Conservation (phyloP, 2,329 filamentous ascomycete genomes). For the Fusarium pseudocircinatum region DNA sequence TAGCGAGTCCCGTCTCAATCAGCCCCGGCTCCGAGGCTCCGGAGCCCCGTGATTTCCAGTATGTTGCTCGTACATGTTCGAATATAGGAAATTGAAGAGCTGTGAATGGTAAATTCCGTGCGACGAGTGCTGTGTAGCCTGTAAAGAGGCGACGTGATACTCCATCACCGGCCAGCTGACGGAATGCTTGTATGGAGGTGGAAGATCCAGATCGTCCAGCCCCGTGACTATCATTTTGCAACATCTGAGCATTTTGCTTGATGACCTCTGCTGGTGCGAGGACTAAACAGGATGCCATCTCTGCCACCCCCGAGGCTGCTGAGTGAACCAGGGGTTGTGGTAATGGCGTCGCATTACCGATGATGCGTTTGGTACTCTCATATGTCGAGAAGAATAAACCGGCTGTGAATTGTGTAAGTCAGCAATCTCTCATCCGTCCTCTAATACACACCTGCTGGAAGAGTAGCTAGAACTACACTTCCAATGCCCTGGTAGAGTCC, state of each 20-base stretch:
- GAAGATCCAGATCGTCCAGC: constrained; percentile 37
- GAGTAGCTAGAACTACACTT: constrained; percentile 83
- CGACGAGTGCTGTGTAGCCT: constrained; percentile 84
- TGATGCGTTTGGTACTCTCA: constrained; percentile 75
- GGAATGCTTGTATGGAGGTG: constrained; percentile 61
- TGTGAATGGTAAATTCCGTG: constrained; percentile 86
- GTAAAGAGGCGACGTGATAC: constrained; percentile 67
- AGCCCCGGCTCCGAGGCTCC: constrained; percentile 49
- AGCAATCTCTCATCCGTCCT: neutral
- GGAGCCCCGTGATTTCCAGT: constrained; percentile 55
- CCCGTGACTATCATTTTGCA: constrained; percentile 51
- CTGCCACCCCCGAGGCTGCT: constrained; percentile 77
- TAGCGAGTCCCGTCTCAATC: constrained; percentile 74
- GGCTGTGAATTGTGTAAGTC: constrained; percentile 57
- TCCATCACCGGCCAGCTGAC: constrained; percentile 62
- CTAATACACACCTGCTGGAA: constrained; percentile 76
- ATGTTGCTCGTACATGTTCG: constrained; percentile 70
- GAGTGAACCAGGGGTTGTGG: constrained; percentile 78
- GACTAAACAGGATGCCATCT: constrained; percentile 86
- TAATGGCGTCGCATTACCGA: constrained; percentile 64
- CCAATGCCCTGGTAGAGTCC: constrained; percentile 90
- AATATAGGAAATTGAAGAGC: constrained; percentile 90
- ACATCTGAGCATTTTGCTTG: constrained; percentile 94
- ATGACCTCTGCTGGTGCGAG: constrained; percentile 90
- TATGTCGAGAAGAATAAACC: constrained; percentile 93